Base-by-base conservation (phyloP, 176 grass and related monocot species). In the Zizania latifolia region DNA sequence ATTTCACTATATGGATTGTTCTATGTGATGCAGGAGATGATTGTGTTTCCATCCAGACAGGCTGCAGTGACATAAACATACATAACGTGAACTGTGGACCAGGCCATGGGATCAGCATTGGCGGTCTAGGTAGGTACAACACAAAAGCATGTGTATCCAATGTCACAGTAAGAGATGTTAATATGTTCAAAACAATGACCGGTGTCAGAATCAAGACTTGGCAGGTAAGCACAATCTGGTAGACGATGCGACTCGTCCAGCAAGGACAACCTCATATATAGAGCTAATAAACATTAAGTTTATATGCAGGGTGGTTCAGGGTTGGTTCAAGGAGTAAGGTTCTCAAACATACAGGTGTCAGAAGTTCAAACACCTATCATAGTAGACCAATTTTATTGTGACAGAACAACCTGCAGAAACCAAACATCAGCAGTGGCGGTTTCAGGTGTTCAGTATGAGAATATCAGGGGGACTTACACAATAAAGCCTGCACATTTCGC, bases 161-260 rank as follows among this genome's bases (percentile, higher is more conserved):
- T 76, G 54, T 98, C 75, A 98, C 95, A 10, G 81, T 98, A 54
- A 87, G 95, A 85, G 95, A 94, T 62, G 82, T 98, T 30, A 94
- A 86, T 33, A 94, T 98, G 82, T 84, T 86, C 77, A 94, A 69
- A 69, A 98, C 95, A 24, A 98, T 90, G 89, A 92, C 70, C 6
- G 89, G 91, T 54, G 95, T 98, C 89, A 94, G 91, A 78, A 98
- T 98, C 86, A 98, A 94, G 84, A 98, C 95, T 57, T 98, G 95
- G 95, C 91, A 98, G 89, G 95, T 94, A 83, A 77, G 37, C 22
- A 45, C 6, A 46, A 56, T 48, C 45, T 36, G 37, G 58, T 7
- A 22, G 3, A 10, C 19, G n/a, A 57, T 26, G 17, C 1, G 6
- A 4, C 29, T 8, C 44, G 9, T 36, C 40, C 27, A 65, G 34